These are phyloP conservation scores for Imleria badia DNA, from an alignment of 768 basidiomycete genomes.

Conservation along the genomic window DNA sequence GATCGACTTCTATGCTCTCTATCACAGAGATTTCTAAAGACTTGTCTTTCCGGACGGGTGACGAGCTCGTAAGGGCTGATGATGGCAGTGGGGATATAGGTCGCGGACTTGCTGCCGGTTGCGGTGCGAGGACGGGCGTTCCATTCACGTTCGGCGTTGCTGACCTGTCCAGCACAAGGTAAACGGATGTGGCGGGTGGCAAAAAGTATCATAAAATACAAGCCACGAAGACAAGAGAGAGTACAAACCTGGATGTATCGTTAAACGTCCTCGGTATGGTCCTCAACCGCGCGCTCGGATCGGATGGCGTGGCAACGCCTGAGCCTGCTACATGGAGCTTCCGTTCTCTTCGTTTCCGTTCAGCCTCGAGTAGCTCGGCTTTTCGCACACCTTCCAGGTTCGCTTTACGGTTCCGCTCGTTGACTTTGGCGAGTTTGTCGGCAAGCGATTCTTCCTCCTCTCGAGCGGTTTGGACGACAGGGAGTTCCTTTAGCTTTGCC, in stretches of 20 bases:
- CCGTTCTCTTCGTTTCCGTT: slow-evolving; percentile 69
- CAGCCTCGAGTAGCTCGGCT: slow-evolving; percentile 68
- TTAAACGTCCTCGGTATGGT: slow-evolving; percentile 60
- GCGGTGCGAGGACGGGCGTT: slow-evolving; percentile 39
- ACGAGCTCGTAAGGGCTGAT: slow-evolving; percentile 24
- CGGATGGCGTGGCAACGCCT: slow-evolving; percentile 43
- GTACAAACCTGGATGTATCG: slow-evolving; percentile 58
- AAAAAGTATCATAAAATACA: slow-evolving; percentile 22
- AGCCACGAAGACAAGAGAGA: slow-evolving; percentile 6
- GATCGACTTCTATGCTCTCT: slow-evolving; percentile 69
- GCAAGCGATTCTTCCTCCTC: slow-evolving; percentile 33
- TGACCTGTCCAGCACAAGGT: slow-evolving; percentile 24
- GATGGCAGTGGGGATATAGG: slow-evolving; percentile 38
- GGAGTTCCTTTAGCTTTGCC: slow-evolving; percentile 56
- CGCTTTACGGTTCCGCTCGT: slow-evolving; percentile 85
- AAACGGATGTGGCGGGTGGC: slow-evolving; percentile 9
- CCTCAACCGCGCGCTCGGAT: slow-evolving; percentile 69
- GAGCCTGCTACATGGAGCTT: slow-evolving; percentile 46
- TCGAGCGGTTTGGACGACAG: slow-evolving; percentile 15
- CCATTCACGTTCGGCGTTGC: slow-evolving; percentile 51
- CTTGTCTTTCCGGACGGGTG: slow-evolving; percentile 34
- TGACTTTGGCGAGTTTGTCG: slow-evolving; percentile 71
- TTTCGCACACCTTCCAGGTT: slow-evolving; percentile 79
- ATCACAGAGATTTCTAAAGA: slow-evolving; percentile 58
- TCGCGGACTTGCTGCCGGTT: slow-evolving; percentile 27